Conservation (phyloP, 805 yeast species). For the Wickerhamomyces queroliae region DNA sequence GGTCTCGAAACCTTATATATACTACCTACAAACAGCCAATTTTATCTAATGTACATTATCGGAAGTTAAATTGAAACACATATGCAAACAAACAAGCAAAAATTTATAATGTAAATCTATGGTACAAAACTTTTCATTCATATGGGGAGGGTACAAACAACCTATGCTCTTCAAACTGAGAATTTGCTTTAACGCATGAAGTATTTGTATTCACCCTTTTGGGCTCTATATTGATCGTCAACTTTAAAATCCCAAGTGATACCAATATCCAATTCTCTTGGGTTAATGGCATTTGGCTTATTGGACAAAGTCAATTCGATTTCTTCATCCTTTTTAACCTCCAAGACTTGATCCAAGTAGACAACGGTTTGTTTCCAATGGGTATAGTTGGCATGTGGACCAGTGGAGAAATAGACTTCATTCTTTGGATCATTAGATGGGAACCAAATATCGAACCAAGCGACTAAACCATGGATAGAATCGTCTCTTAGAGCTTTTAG, state of each 20-base stretch:
- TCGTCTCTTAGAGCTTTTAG: conserved; percentile 75
- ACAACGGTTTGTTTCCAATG: conserved; percentile 99
- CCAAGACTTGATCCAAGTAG: conserved; percentile 78
- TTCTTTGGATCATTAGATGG: conserved; percentile 50
- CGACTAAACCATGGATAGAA: conserved; percentile 78
- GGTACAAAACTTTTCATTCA: too few species aligned
- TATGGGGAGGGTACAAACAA: too few species aligned
- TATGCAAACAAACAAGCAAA: too few species aligned
- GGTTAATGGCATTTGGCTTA: conserved; percentile 72
- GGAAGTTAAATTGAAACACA: too few species aligned
- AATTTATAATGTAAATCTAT: too few species aligned
- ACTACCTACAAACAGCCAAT: too few species aligned
- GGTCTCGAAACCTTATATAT: too few species aligned
- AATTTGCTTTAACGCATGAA: conserved; percentile 54
- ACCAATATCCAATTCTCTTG: conserved; percentile 85
- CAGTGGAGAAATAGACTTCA: conserved; percentile 79
- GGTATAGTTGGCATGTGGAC: conserved; percentile 89
- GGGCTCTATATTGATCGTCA: conserved; percentile 44
- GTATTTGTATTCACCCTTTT: conserved; percentile 56
- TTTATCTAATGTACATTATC: too few species aligned
- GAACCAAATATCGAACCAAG: conserved; percentile 95
- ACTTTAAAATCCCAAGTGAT: conserved; percentile 45
- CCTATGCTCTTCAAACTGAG: too few species aligned
- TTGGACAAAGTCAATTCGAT: conserved; percentile 69
- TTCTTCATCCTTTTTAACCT: conserved; percentile 68